These are phyloP conservation scores for Hura crepitans DNA, from an alignment of 441 rosid genomes.

Conservation along the genomic window DNA sequence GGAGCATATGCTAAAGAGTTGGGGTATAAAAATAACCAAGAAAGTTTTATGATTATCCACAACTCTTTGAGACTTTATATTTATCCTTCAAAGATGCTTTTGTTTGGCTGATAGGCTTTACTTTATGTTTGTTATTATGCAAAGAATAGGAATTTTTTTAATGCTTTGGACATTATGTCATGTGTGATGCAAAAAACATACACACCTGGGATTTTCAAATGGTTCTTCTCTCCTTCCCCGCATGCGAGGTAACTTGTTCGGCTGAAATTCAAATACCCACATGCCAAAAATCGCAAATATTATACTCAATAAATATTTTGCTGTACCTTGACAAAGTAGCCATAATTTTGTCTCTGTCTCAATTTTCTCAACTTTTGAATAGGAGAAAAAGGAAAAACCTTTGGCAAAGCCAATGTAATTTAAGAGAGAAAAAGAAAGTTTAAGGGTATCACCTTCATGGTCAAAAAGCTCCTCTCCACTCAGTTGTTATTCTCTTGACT, in stretches of 20 bases:
- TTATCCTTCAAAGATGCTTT: constrained; percentile 45
- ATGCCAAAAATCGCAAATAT: constrained; percentile 42
- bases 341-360: constrained; percentile 21
- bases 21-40: constrained; percentile 15
- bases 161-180: constrained; percentile 42
- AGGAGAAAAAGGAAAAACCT: constrained; percentile 9
- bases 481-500: constrained; percentile 40
- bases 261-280: constrained; percentile 56
- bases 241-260: constrained; percentile 58
- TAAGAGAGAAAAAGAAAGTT: constrained; percentile 10
- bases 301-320: constrained; percentile 14
- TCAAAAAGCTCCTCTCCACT: constrained; percentile 45
- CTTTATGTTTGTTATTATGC: constrained; percentile 37
- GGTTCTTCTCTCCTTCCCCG: constrained; percentile 33
- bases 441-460: constrained; percentile 25
- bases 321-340: constrained; percentile 29
- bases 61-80: constrained; percentile 25
- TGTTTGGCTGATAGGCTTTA: constrained; percentile 37
- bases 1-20: constrained; percentile 33
- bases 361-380: constrained; percentile 22
- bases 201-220: constrained; percentile 33
- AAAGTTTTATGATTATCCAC: constrained; percentile 49
- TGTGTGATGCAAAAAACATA: constrained; percentile 38
- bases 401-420: constrained; percentile 18
- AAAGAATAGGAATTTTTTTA: constrained; percentile 22